These are phyloP conservation scores for Alternaria brassicicola DNA, from an alignment of 2,329 filamentous ascomycete genomes.

Conservation along the genomic window DNA sequence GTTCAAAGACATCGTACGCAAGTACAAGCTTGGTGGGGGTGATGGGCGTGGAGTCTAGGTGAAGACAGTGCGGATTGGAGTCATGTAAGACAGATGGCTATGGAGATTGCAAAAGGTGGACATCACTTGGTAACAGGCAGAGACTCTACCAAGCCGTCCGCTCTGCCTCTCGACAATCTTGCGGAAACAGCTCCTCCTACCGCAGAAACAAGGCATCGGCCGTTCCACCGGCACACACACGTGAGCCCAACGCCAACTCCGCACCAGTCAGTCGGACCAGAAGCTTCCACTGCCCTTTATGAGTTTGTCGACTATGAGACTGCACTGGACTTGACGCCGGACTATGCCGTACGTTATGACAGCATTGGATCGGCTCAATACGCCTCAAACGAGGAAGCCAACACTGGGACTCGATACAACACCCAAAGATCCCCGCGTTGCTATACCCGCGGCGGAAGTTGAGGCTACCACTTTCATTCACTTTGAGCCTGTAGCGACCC, in stretches of 20 bases:
- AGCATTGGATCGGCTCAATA: neutral
- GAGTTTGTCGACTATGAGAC: neutral
- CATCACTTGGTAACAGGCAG: neutral
- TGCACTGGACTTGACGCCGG: neutral
- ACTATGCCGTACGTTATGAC: neutral
- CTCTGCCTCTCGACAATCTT: neutral
- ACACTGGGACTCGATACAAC: neutral
- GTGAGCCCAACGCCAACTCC: neutral
- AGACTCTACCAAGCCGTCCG: neutral
- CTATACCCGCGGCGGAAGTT: neutral
- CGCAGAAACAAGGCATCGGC: neutral
- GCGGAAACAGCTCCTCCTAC: neutral
- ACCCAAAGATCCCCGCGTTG: neutral
- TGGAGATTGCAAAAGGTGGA: conserved; percentile 21
- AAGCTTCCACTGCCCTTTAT: neutral
- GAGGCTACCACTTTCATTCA: neutral
- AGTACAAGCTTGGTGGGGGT: conserved; percentile 68
- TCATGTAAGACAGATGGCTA: conserved; percentile 53
- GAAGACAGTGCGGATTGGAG: conserved; percentile 61
- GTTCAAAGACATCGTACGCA: conserved; percentile 64
- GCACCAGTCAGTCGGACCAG: neutral
- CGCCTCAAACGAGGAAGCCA: neutral
- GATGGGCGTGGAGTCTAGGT: conserved; percentile 75
- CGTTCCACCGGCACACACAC: neutral
- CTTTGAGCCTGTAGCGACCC: neutral